phyloP scores from a whole-genome alignment of 257 asterid genomes.

The Salvia rosmarinus region DNA sequence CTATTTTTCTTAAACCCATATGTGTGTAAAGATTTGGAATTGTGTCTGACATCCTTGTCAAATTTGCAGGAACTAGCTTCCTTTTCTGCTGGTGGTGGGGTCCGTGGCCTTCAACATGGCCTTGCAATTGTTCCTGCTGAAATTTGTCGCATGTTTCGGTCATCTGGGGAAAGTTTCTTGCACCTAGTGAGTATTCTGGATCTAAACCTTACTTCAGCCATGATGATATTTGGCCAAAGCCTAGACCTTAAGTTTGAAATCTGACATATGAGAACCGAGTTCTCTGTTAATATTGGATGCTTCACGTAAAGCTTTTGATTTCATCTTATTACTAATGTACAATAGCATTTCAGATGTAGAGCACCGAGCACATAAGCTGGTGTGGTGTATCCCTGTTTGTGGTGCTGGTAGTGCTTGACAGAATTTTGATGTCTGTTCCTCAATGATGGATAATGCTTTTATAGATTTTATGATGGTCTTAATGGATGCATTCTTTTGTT shows the following conservation, averaged over 20 bases:
- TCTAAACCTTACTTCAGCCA: slow-evolving; percentile 23
- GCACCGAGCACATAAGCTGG: slow-evolving; percentile 1
- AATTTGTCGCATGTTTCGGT: slow-evolving; percentile 74
- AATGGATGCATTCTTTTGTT: slow-evolving; percentile 14
- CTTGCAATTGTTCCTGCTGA: slow-evolving; percentile 82
- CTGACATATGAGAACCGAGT: slow-evolving; percentile 5
- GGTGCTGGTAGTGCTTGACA: slow-evolving; percentile 25
- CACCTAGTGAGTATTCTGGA: slow-evolving; percentile 65
- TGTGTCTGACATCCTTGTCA: slow-evolving; percentile 26
- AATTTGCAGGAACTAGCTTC: slow-evolving; percentile 84
- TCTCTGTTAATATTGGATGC: slow-evolving; percentile 14
- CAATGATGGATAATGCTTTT: slow-evolving; percentile 19
- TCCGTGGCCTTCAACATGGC: slow-evolving; percentile 59
- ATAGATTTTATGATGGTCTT: slow-evolving; percentile 9
- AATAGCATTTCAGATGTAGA: neutral
- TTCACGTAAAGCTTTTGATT: slow-evolving; percentile 24
- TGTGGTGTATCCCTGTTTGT: slow-evolving; percentile 10
- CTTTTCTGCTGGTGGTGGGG: slow-evolving; percentile 74
- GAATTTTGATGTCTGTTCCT: slow-evolving; percentile 20
- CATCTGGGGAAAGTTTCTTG: slow-evolving; percentile 82
- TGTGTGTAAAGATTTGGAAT: slow-evolving; percentile 7
- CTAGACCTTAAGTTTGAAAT: neutral
- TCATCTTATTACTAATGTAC: slow-evolving; percentile 24
- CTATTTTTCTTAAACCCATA: neutral
- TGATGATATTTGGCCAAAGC: slow-evolving; percentile 1